Base-by-base conservation (phyloP, 2,329 filamentous ascomycete genomes). In the Albophoma yamanashiensis region DNA sequence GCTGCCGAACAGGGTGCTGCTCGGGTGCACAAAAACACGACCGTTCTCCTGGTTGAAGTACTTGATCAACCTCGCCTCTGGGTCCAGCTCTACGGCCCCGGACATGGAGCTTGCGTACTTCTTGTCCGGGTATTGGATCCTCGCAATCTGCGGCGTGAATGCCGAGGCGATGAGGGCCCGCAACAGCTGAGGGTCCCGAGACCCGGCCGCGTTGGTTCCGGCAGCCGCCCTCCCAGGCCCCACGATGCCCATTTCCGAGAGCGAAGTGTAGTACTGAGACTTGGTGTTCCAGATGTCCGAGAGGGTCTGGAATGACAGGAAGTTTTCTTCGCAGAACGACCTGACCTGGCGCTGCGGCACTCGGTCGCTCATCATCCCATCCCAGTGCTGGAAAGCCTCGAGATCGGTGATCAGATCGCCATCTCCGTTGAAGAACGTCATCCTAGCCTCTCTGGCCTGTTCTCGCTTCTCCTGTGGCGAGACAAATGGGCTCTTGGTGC, bases 111-210 rank as follows among this genome's bases (percentile, higher is more conserved):
- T 86, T 15, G 90, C 89, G 73, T 95, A 99, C 73, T 97, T 97
- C 78, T 96, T 96, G 75, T 96, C 91, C 0, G 94, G 94, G 66
- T 97, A 91, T 64, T 92, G 88, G 70, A 99, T 96, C 58, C 92
- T 86, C 17, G 92, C 92, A 64, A 97, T 86, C 74, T 97, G 93
- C 0, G 94, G 94, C 38, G 85, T 83, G 71, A 91, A 91, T 3
- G 89, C 86, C 4, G 87, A 87, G 4, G 88, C 88, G 34, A 90
- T 82, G 31, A 92, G 76, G 1, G 88, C 88, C 27, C 88, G 84
- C 25, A 91, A 76, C 34, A 92, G 79, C 17, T 80, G 73, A 22
- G 71, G 69, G 14, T 75, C 76, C 12, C 70, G 66, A 15, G 65
- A 22, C 39, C 66, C 65, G 15, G 61, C 59, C 8, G 63, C 61